These are phyloP conservation scores for Dactylellina parvicollis DNA, from an alignment of 2,329 filamentous ascomycete species.

Conservation along the genomic window DNA sequence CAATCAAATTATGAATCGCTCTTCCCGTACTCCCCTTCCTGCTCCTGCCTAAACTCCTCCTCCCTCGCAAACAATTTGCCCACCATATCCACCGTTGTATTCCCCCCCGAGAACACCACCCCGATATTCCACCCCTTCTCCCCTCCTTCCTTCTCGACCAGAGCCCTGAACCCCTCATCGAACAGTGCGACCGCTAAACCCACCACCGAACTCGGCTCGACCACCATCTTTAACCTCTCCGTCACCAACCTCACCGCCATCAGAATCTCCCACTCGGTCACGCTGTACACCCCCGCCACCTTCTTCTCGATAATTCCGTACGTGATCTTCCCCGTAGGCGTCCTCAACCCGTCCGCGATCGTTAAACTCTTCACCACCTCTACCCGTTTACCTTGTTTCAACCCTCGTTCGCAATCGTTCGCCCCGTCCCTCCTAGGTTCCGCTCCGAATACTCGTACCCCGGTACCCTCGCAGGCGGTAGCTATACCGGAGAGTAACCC, in stretches of 20 bases:
- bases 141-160: slow-evolving; percentile 71
- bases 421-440: slow-evolving; percentile 85
- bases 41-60: slow-evolving; percentile 42
- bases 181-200: slow-evolving; percentile 82
- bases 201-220: slow-evolving; percentile 90
- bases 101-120: slow-evolving; percentile 57
- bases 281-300: slow-evolving; percentile 76
- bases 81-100: slow-evolving; percentile 58
- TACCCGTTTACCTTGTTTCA: slow-evolving; percentile 70
- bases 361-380: slow-evolving; percentile 77
- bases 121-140: slow-evolving; percentile 74
- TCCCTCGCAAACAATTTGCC: slow-evolving; percentile 54
- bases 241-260: slow-evolving; percentile 79
- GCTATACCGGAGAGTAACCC: slow-evolving; percentile 87
- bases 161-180: slow-evolving; percentile 80
- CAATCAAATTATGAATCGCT: too few species aligned
- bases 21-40: slow-evolving; percentile 22
- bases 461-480: slow-evolving; percentile 76
- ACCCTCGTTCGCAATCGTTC: slow-evolving; percentile 80
- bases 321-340: slow-evolving; percentile 68
- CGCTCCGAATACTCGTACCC: slow-evolving; percentile 81
- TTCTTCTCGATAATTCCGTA: slow-evolving; percentile 64
- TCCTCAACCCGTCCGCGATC: slow-evolving; percentile 87
- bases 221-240: slow-evolving; percentile 88
- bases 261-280: slow-evolving; percentile 83